Percentiles rank a stretch among this genome's conserved stretches.
Conservation (phyloP, 768 basidiomycete species). For the Tulasnella sp. region DNA sequence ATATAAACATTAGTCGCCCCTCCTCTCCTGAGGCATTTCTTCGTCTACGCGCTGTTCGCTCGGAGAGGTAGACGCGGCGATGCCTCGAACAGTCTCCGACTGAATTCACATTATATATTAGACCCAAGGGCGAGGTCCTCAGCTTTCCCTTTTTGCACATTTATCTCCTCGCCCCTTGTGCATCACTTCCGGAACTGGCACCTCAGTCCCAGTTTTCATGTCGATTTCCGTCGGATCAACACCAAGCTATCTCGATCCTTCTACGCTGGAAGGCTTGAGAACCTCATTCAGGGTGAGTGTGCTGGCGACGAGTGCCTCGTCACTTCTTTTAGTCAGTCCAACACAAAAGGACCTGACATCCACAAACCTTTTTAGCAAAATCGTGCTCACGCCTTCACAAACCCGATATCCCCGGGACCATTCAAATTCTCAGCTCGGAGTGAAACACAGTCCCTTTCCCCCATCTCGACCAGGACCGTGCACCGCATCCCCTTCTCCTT, state of each 20-base stretch:
- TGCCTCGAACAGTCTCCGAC: not conserved
- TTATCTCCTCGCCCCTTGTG: not conserved
- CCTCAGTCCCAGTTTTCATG: not conserved
- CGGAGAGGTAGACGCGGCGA: not conserved
- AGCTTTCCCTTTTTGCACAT: not conserved
- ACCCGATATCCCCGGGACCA: not conserved
- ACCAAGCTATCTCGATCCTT: not conserved
- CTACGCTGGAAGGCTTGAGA: not conserved
- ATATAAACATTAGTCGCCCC: not conserved
- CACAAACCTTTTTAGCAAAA: not conserved
- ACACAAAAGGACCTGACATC: not conserved
- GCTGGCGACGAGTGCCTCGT: not conserved
- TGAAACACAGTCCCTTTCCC: not conserved
- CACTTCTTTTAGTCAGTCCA: not conserved
- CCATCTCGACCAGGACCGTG: not conserved
- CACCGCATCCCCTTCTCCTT: not conserved
- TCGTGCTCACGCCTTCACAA: not conserved
- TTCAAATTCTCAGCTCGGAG: not conserved
- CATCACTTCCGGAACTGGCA: not conserved
- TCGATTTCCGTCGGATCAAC: not conserved
- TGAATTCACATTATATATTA: not conserved
- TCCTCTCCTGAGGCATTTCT: not conserved
- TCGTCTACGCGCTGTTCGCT: not conserved
- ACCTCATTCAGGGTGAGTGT: not conserved
- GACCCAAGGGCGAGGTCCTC: not conserved